These are phyloP conservation scores for Psilocybe azurescens DNA, from an alignment of 768 basidiomycete species.

Conservation along the genomic window DNA sequence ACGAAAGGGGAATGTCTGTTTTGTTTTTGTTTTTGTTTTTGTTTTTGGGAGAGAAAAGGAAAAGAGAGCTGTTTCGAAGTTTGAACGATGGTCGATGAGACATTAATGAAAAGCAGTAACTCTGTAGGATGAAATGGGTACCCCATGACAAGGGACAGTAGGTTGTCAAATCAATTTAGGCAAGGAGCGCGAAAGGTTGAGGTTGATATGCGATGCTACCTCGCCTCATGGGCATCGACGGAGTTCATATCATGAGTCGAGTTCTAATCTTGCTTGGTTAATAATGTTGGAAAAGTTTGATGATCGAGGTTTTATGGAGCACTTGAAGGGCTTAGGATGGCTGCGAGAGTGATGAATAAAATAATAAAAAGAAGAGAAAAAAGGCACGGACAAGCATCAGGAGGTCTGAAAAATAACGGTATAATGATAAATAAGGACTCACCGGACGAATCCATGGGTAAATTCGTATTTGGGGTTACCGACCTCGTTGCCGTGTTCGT, in stretches of 20 bases:
- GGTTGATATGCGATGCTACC: conserved; percentile 2
- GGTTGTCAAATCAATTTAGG: too few relatives aligned
- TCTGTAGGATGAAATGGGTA: too few relatives aligned
- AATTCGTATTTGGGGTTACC: conserved; percentile 41
- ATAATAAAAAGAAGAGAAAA: not conserved
- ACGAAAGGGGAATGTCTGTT: too few relatives aligned
- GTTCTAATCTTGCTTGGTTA: conserved; percentile 31
- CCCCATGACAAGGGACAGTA: too few relatives aligned
- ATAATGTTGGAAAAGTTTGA: conserved; percentile 34
- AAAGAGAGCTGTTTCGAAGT: not conserved
- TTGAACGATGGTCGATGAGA: not conserved
- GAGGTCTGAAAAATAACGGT: not conserved
- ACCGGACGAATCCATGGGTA: conserved; percentile 52
- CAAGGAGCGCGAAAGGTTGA: not conserved
- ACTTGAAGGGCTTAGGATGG: conserved; percentile 57
- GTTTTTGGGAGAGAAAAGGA: not conserved
- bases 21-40: not conserved
- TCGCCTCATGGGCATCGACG: not conserved
- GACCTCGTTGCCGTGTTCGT: conserved; percentile 47
- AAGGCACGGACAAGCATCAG: not conserved
- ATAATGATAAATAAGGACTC: conserved; percentile 19
- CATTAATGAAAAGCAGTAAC: too few relatives aligned
- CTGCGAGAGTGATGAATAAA: conserved; percentile 29
- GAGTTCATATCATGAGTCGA: conserved; percentile 3
- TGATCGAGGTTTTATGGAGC: conserved; percentile 50